phyloP scores from a whole-genome alignment of 2,329 filamentous ascomycete genomes.

The Setomelanomma holmii region DNA sequence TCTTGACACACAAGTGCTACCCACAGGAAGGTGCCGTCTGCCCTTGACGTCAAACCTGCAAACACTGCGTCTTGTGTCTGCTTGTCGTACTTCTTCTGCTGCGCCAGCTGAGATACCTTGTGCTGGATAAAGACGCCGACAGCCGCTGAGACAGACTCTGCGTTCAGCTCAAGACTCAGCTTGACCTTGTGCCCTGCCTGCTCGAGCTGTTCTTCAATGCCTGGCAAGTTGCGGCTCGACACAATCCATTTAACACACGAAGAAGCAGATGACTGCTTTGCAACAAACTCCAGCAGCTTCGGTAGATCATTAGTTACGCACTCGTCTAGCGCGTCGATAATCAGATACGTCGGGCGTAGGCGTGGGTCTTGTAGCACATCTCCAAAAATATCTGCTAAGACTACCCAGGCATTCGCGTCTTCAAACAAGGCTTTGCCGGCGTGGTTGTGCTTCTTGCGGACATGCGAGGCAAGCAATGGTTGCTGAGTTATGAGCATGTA shows the following conservation, averaged over 20 bases:
- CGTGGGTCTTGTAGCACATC: too few relatives aligned
- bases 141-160: conserved; percentile 38
- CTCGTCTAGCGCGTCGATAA: too few relatives aligned
- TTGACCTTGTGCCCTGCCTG: conserved; percentile 18
- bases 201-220: conserved; percentile 45
- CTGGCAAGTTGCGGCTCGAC: too few relatives aligned
- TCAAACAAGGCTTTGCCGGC: too few relatives aligned
- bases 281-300: conserved; percentile 6
- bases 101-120: conserved; percentile 33
- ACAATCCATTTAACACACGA: conserved; percentile 20
- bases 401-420: too few relatives aligned
- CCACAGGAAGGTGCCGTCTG: too few relatives aligned
- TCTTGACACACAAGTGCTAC: conserved; percentile 42
- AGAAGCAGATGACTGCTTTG: neutral
- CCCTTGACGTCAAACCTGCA: conserved; percentile 22
- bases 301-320: too few relatives aligned
- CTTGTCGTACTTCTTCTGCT: conserved; percentile 45
- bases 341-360: too few relatives aligned
- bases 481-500: too few relatives aligned
- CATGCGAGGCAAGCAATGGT: too few relatives aligned
- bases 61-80: conserved; percentile 28
- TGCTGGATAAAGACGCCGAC: conserved; percentile 44
- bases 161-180: conserved; percentile 46
- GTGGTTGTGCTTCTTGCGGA: too few relatives aligned
- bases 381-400: too few relatives aligned